These are phyloP conservation scores for Aspergillus panamensis DNA, from an alignment of 495 filamentous ascomycete species.

Conservation along the genomic window DNA sequence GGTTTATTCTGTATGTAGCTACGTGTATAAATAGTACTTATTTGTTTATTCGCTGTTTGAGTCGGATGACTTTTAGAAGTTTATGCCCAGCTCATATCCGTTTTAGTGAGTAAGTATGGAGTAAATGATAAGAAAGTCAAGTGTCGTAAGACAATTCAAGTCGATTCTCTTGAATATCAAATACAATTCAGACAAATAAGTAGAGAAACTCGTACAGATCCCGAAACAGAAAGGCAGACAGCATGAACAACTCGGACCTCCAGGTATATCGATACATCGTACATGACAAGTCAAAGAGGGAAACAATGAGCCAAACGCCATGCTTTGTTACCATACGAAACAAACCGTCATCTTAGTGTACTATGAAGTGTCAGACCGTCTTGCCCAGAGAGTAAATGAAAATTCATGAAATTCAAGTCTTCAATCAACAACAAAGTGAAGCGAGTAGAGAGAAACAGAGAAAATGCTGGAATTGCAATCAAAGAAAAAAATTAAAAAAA, in stretches of 20 bases:
- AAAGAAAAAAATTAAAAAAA: constrained; percentile 4
- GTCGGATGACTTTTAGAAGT: not conserved
- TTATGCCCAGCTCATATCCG: not conserved
- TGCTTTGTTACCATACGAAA: not conserved
- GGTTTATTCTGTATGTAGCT: constrained; percentile 6
- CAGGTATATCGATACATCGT: constrained; percentile 15
- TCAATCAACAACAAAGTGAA: not conserved
- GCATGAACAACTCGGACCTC: constrained; percentile 1
- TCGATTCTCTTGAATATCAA: not conserved
- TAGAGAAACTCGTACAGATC: not conserved
- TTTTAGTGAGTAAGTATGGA: not conserved
- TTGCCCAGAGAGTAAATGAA: not conserved
- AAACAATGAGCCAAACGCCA: constrained; percentile 10
- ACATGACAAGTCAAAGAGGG: constrained; percentile 5
- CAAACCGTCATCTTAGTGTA: not conserved
- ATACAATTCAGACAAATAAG: not conserved
- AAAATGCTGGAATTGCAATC: constrained; percentile 3
- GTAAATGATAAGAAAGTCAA: no score
- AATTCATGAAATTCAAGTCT: not conserved
- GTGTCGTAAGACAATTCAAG: no score
- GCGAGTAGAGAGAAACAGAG: not conserved
- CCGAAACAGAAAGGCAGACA: not conserved
- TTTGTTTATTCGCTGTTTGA: not conserved
- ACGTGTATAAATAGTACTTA: constrained; percentile 28
- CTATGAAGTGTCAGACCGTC: not conserved